Conservation (phyloP, 306 rosid genomes). For the Quillaja saponaria region DNA sequence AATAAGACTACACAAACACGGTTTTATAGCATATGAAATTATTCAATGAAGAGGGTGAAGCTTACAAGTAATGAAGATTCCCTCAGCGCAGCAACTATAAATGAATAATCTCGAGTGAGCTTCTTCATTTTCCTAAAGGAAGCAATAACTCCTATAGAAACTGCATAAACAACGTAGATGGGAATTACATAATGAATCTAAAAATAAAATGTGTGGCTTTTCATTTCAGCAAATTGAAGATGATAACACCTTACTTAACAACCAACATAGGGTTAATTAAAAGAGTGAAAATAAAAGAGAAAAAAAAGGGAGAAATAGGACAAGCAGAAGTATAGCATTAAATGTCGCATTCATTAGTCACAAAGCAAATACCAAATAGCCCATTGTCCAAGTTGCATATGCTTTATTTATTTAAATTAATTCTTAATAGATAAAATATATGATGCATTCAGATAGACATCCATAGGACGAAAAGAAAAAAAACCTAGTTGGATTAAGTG, state of each 20-base stretch:
- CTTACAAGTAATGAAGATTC: slow-evolving; percentile 82
- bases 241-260: background rate
- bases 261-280: slow-evolving; percentile 11
- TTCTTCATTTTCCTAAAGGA: slow-evolving; percentile 84
- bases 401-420: too few species aligned
- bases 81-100: slow-evolving; percentile 66
- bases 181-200: slow-evolving; percentile 9
- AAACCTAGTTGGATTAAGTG: too few species aligned
- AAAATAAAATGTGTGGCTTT: background rate
- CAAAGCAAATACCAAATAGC: background rate
- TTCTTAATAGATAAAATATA: too few species aligned
- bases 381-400: too few species aligned
- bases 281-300: too few species aligned
- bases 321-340: too few species aligned
- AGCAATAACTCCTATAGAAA: slow-evolving; percentile 69
- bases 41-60: slow-evolving; percentile 27
- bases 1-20: slow-evolving; percentile 26
- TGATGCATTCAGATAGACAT: too few species aligned
- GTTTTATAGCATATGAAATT: slow-evolving; percentile 23
- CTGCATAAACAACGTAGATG: slow-evolving; percentile 51
- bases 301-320: too few species aligned
- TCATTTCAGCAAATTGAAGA: background rate
- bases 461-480: too few species aligned
- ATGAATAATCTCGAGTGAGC: slow-evolving; percentile 55
- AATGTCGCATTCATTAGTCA: too few species aligned